Percentiles rank a stretch among this genome's conserved stretches.
phyloP scores from a whole-genome alignment of 352 stramenopile species.

The Phytophthora ohioensis region DNA sequence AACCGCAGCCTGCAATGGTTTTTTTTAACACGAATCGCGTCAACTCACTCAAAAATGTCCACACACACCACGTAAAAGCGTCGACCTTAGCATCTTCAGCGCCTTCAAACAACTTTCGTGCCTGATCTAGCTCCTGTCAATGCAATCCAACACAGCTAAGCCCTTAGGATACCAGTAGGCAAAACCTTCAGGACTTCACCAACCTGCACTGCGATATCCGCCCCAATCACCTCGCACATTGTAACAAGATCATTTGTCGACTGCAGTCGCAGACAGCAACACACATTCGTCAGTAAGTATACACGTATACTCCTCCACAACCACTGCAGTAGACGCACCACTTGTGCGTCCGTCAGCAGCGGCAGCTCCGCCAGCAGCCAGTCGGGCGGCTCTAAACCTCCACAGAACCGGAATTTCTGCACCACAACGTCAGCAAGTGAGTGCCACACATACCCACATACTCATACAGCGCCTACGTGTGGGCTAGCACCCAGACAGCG shows the following conservation, averaged over 20 bases:
- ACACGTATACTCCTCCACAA: neutral
- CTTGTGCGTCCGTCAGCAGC: constrained; percentile 41
- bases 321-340: constrained; percentile 23
- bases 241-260: constrained; percentile 15
- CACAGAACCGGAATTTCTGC: constrained; percentile 68
- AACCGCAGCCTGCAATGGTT: constrained; percentile 27
- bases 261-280: constrained; percentile 9
- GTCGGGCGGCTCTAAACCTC: constrained; percentile 69
- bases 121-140: constrained; percentile 31
- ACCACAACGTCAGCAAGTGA: constrained; percentile 4
- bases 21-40: neutral
- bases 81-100: constrained; percentile 37
- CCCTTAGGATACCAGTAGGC: too few species aligned
- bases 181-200: neutral
- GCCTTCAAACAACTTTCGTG: constrained; percentile 23
- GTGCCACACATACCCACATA: neutral
- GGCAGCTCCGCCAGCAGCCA: constrained; percentile 65
- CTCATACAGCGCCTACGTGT: neutral
- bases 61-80: neutral
- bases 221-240: constrained; percentile 40
- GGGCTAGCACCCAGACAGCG: neutral
- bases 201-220: constrained; percentile 40
- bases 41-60: neutral
- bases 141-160: constrained; percentile 4
- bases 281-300: neutral